Base-by-base conservation (phyloP, 208 protist genomes). In the Acanthamoeba pearcei region DNA sequence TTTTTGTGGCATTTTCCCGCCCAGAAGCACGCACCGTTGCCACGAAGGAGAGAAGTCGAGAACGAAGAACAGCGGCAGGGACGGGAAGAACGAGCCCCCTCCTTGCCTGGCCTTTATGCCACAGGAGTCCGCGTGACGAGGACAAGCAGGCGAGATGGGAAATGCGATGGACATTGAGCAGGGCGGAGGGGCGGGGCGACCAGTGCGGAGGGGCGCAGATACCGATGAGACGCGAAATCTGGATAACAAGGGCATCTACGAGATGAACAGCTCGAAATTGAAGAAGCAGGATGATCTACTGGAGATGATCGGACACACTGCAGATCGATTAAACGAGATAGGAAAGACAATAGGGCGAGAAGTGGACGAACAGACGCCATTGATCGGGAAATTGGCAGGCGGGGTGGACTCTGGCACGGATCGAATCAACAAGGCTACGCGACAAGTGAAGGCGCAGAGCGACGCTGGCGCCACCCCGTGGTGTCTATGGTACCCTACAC, bases 141-240 rank as follows among this genome's bases (percentile, higher is more conserved):
- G 38, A 38, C 38, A 38, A 38, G 38, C 38, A 38, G 38, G 38
- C 38, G 38, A 10, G 60, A 85, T 85, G 76, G 76, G 76, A 19
- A 85, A 85, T 57, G 46, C 76, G 46, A 49, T 85, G 76, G 76
- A 85, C 76, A 85, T 85, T 13, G 76, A 85, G 19, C 76, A 85
- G 49, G 76, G 76, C 22, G 76, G 76, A 10, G 51, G 51, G 51
- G 15, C 51, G 55, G 46, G 22, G 46, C 76, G 76, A 27, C 76
- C 76, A 19, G 76, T 85, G 46, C 12, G n/a, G 76, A 22, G 76
- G 19, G 76, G 76, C 5, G 42, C 24, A 5, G 76, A 85, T 38
- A 85, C 76, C 22, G 76, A 85, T 85, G 76, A 85, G 22, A 85
- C 76, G 22, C 76, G 76, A 51, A 24, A 85, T 27, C 42, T 85